Conservation (phyloP, 2,329 filamentous ascomycete genomes). For the Aspergillus piperis region DNA sequence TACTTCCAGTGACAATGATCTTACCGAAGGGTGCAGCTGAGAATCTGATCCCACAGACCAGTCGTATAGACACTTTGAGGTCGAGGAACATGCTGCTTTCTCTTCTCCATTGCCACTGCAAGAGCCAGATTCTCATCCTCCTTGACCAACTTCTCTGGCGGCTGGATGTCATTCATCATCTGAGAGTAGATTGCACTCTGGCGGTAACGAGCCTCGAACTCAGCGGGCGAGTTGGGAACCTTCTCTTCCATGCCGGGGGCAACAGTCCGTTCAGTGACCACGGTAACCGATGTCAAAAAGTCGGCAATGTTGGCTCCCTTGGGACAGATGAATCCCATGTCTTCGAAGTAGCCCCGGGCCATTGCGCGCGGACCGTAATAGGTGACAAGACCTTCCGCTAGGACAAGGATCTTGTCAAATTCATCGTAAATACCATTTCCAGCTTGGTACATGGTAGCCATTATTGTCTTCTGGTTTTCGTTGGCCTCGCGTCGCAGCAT, state of each 20-base stretch:
- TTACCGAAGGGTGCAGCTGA: conserved; percentile 47
- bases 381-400: conserved; percentile 64
- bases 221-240: conserved; percentile 37
- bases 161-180: conserved; percentile 53
- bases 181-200: conserved; percentile 50
- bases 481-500: conserved; percentile 63
- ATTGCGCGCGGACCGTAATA: conserved; percentile 63
- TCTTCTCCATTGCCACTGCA: conserved; percentile 34
- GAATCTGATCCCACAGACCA: conserved; percentile 42
- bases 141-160: conserved; percentile 31
- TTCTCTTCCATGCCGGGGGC: conserved; percentile 32
- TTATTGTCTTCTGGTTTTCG: conserved; percentile 57
- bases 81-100: conserved; percentile 34
- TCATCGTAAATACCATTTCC: conserved; percentile 67
- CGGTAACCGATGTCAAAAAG: conserved; percentile 65
- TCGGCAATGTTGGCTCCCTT: conserved; percentile 66
- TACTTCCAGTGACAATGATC: not conserved
- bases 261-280: conserved; percentile 51
- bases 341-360: conserved; percentile 64
- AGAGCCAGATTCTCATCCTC: conserved; percentile 33
- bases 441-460: conserved; percentile 68
- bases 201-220: conserved; percentile 54
- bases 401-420: conserved; percentile 68
- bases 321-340: conserved; percentile 62
- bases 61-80: conserved; percentile 34